Percentiles rank a stretch among this genome's conserved stretches.
These are phyloP conservation scores for Theobroma cacao DNA, from an alignment of 345 rosid species.

Conservation along the genomic window DNA sequence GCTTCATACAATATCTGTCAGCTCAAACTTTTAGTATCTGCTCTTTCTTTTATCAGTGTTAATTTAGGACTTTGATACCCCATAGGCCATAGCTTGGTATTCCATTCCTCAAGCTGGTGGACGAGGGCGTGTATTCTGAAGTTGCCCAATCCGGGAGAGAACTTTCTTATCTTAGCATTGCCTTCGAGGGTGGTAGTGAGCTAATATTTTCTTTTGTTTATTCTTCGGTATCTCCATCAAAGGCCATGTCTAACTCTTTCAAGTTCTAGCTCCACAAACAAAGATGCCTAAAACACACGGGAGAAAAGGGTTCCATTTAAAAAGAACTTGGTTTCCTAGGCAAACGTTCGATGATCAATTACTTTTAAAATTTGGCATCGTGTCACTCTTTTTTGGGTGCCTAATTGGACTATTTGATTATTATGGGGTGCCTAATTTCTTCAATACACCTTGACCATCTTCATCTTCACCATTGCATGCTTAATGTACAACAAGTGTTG, in stretches of 20 bases:
- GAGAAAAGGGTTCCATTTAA: background rate
- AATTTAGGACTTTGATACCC: background rate
- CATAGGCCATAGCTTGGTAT: background rate
- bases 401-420: background rate
- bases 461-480: background rate
- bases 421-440: background rate
- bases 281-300: background rate
- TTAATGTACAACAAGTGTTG: too few species aligned
- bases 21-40: background rate
- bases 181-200: background rate
- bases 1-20: background rate
- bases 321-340: background rate
- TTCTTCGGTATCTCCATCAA: background rate
- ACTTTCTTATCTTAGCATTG: too few species aligned
- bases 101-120: background rate
- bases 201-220: background rate
- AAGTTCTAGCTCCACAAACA: background rate
- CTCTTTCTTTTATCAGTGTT: background rate
- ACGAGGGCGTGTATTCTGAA: background rate
- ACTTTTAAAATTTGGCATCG: background rate
- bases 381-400: background rate
- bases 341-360: background rate
- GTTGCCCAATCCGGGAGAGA: too few species aligned
- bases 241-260: background rate
- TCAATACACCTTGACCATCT: background rate